A percentile compares a stretch with the other conserved stretches of the same genome.
phyloP scores from a whole-genome alignment of 2,329 filamentous ascomycete genomes.

The Venturia aucupariae region DNA sequence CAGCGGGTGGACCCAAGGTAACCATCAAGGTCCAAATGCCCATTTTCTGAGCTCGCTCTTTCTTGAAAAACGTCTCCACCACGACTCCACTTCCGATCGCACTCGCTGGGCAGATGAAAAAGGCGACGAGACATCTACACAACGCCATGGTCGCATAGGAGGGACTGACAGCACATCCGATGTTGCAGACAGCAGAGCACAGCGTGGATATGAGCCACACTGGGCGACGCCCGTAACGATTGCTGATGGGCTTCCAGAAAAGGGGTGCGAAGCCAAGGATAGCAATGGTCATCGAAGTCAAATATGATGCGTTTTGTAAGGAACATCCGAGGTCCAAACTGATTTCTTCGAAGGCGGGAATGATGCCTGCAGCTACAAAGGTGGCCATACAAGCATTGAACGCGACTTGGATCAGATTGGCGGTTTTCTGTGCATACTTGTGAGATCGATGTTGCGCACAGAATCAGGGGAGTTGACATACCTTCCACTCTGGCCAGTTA shows the following conservation, averaged over 20 bases:
- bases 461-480: conserved; percentile 17
- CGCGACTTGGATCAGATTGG: conserved; percentile 45
- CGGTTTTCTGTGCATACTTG: conserved; percentile 35
- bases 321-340: conserved; percentile 40
- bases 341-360: conserved; percentile 46
- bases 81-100: conserved; percentile 50
- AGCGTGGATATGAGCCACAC: conserved; percentile 44
- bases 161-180: conserved; percentile 43
- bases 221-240: conserved; percentile 45
- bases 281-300: conserved; percentile 47
- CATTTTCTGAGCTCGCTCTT: conserved; percentile 45
- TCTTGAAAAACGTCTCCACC: conserved; percentile 49
- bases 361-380: conserved; percentile 46
- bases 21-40: conserved; percentile 48
- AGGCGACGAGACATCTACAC: conserved; percentile 44
- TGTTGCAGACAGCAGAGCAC: conserved; percentile 40
- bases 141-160: conserved; percentile 42
- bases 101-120: conserved; percentile 47
- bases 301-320: conserved; percentile 42
- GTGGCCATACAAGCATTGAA: conserved; percentile 50
- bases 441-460: neutral
- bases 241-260: conserved; percentile 48
- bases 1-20: conserved; percentile 39
- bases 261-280: conserved; percentile 45
- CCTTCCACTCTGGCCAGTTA: conserved; percentile 47